Percentiles rank a stretch among this genome's conserved stretches.
Evolutionary conservation across 2,329 filamentous ascomycete species (phyloP).

Genomic region (Curvularia lunata): DNA sequence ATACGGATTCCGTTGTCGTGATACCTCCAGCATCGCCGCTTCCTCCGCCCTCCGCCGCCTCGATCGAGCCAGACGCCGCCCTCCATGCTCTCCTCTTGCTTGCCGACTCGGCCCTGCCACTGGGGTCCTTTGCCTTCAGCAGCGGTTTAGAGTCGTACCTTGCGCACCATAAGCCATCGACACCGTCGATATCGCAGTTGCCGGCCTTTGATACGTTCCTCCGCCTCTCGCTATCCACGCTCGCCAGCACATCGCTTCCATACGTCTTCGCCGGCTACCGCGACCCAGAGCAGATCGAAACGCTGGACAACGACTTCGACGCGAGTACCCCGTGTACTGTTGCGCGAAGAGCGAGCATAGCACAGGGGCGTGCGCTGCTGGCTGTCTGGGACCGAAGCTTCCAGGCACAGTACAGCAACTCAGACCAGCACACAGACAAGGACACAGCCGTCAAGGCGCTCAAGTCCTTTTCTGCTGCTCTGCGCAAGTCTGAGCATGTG

Average conservation of each 20-base stretch:
- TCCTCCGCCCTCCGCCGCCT: conserved; percentile 19
- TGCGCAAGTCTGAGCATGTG: conserved; percentile 37
- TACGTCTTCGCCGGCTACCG: conserved; percentile 74
- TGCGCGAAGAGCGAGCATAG: conserved; percentile 73
- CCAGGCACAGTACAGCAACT: conserved; percentile 39
- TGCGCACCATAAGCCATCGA: conserved; percentile 63
- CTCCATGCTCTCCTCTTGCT: conserved; percentile 76
- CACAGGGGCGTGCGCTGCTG: conserved; percentile 77
- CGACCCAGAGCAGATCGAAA: conserved; percentile 57
- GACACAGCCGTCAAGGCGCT: conserved; percentile 33
- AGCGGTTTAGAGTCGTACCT: conserved; percentile 83
- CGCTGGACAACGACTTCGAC: conserved; percentile 77
- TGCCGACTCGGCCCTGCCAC: conserved; percentile 79
- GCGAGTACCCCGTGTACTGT: conserved; percentile 81
- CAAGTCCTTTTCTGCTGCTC: conserved; percentile 34
- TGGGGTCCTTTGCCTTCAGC: conserved; percentile 88
- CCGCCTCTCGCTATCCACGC: conserved; percentile 70
- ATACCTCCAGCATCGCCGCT: conserved; percentile 16
- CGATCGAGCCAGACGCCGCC: conserved; percentile 23
- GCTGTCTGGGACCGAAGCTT: conserved; percentile 79
- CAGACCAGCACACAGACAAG: neutral
- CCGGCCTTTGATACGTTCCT: conserved; percentile 70
- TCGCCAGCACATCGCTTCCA: conserved; percentile 74
- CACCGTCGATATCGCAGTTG: conserved; percentile 40
- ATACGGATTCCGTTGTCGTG: conserved; percentile 30